Evolutionary conservation across 805 yeast genomes (phyloP), one percentile per base, ranked within the genome.

Genomic region (Ogataea pilisensis): DNA sequence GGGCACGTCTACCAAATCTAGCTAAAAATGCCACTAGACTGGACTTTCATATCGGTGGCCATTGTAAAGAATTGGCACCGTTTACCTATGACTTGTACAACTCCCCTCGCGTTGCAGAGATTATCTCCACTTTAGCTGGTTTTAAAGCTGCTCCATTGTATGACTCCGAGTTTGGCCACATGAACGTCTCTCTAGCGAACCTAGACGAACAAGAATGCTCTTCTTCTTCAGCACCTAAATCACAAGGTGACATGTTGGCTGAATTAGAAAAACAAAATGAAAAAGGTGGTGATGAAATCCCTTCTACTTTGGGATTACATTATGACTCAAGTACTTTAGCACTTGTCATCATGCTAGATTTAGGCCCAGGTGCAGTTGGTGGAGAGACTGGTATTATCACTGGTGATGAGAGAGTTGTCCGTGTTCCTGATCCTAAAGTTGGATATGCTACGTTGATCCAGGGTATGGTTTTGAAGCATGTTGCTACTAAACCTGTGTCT

Each of bases 141-240:
- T 70, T 70, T 24, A 73, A 71, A 16, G 58, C 72, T 42, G 67
- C 66, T 39, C 55, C 66, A 11, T 61, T 71, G 20, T 68, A 70
- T 66, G 77, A 76, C 44, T 74, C 68, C 45, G 82, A 77, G 52
- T 63, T 73, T 37, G 79, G 73, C 12, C 76, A 73, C 40, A 62
- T 69, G 27, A 78, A 78, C 53, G 60, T 73, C 20, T 67, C 72
- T 2, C 57, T 75, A 45, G 72, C 60, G 13, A 48, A 52, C 32
- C 48, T 43, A 12, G 46, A 45, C 27, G 60, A 55, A 21, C 26
- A 37, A 7, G n/a, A 20, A 24, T 20, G 18, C 8, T 12, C 16
- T 6, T 3, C 21, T 24, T 26, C 38, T 9, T 20, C 35, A 11
- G 42, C 22, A 8, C 45, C 36, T 7, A 38, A 42, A 20, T 44